Conservation (phyloP, 495 filamentous ascomycete species). For the Penicillium argentinense region DNA sequence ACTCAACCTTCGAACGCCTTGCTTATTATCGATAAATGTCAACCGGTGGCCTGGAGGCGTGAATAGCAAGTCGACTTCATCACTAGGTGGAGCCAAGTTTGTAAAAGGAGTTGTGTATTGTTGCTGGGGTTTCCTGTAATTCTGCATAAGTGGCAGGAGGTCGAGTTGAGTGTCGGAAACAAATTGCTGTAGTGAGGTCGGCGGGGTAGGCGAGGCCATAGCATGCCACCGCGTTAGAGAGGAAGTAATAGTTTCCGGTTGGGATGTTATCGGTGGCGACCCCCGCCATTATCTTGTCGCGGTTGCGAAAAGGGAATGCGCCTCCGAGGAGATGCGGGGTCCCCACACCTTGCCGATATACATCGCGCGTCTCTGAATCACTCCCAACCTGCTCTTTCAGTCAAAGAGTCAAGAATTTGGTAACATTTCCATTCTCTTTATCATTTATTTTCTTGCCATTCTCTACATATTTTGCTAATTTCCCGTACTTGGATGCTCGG, state of each 20-base stretch:
- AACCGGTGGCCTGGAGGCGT: not conserved
- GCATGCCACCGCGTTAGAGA: not conserved
- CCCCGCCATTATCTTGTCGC: not conserved
- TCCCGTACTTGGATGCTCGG: not conserved
- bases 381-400: too few relatives aligned
- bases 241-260: too few relatives aligned
- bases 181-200: too few relatives aligned
- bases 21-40: slow-evolving; percentile 37
- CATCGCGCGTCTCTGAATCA: too few relatives aligned
- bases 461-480: too few relatives aligned
- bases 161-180: not conserved
- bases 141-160: not conserved
- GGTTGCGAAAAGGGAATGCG: slow-evolving; percentile 3
- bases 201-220: not conserved
- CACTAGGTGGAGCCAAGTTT: not conserved
- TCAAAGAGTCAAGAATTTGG: too few relatives aligned
- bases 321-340: slow-evolving; percentile 7
- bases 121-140: not conserved
- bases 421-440: too few relatives aligned
- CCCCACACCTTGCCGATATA: not conserved
- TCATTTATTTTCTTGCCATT: too few relatives aligned
- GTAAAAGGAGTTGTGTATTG: not conserved
- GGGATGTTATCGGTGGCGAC: too few relatives aligned
- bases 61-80: not conserved
- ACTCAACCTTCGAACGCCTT: slow-evolving; percentile 14